phyloP scores from a whole-genome alignment of 805 yeast species.

The Wickerhamiella spandovensis region DNA sequence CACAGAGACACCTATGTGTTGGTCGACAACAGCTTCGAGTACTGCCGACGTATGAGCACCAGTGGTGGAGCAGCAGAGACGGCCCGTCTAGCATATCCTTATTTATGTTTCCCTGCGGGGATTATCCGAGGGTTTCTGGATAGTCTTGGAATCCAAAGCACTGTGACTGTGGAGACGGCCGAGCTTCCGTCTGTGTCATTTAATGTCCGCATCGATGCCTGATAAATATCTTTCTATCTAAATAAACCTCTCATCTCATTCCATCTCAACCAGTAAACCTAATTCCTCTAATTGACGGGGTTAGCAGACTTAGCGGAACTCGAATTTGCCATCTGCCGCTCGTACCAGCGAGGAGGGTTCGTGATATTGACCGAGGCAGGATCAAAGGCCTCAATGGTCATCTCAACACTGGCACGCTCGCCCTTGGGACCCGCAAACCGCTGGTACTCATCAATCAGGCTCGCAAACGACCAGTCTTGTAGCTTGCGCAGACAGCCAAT shows the following conservation, averaged over 20 bases:
- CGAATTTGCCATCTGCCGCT: not conserved
- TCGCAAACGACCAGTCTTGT: slow-evolving; percentile 97
- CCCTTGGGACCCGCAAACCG: slow-evolving; percentile 88
- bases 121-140: slow-evolving; percentile 58
- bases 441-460: slow-evolving; percentile 86
- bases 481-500: slow-evolving; percentile 83
- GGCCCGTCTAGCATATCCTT: slow-evolving; percentile 28
- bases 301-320: not conserved
- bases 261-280: not conserved
- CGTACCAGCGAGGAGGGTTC: not conserved
- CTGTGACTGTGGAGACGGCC: slow-evolving; percentile 50
- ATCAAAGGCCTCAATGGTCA: slow-evolving; percentile 66
- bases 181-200: slow-evolving; percentile 58
- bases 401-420: slow-evolving; percentile 82
- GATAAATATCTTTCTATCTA: not conserved
- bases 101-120: slow-evolving; percentile 64
- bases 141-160: slow-evolving; percentile 53
- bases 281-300: no score
- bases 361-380: slow-evolving; percentile 25
- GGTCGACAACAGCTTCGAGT: slow-evolving; percentile 51
- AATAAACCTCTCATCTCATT: not conserved
- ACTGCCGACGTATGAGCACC: slow-evolving; percentile 37
- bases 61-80: slow-evolving; percentile 22
- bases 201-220: slow-evolving; percentile 35
- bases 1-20: slow-evolving; percentile 76